Conservation (phyloP, 2,329 filamentous ascomycete genomes). For the Calycina herbarum region DNA sequence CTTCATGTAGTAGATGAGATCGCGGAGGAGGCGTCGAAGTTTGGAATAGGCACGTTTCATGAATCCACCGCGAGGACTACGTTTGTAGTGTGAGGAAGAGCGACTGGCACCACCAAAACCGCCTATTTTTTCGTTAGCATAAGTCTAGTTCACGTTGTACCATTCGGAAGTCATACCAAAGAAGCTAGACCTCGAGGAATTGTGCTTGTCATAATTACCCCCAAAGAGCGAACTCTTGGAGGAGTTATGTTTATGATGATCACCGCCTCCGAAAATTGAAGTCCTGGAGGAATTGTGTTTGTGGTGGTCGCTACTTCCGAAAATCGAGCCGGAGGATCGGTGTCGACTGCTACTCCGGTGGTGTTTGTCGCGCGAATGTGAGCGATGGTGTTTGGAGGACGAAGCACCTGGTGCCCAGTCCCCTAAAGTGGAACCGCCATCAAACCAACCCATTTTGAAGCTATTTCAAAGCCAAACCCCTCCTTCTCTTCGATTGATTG, state of each 20-base stretch:
- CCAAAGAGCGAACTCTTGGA: conserved; percentile 50
- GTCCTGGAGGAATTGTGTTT: conserved; percentile 41
- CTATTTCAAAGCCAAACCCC: conserved; percentile 2
- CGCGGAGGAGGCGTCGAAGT: conserved; percentile 75
- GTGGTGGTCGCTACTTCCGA: conserved; percentile 19
- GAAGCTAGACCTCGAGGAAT: conserved; percentile 44
- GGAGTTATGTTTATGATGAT: conserved; percentile 41
- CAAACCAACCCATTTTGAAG: conserved; percentile 47
- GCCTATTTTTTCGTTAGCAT: conserved; percentile 11
- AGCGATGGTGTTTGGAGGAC: conserved; percentile 24
- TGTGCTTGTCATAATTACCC: conserved; percentile 37
- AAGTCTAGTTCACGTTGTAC: not conserved
- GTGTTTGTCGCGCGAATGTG: conserved; percentile 35
- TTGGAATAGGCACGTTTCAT: conserved; percentile 71
- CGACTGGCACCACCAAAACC: conserved; percentile 27
- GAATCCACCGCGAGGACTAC: conserved; percentile 79
- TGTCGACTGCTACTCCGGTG: conserved; percentile 17
- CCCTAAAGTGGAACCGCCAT: conserved; percentile 38
- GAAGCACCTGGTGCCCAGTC: conserved; percentile 27
- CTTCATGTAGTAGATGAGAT: conserved; percentile 79
- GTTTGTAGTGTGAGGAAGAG: conserved; percentile 66
- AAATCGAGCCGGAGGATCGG: conserved; percentile 22
- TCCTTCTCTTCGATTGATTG: not conserved
- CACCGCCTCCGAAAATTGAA: conserved; percentile 12
- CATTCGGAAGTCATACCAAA: conserved; percentile 10